Evolutionary conservation across 805 yeast species (phyloP).

Genomic region (Yueomyces sp.): DNA sequence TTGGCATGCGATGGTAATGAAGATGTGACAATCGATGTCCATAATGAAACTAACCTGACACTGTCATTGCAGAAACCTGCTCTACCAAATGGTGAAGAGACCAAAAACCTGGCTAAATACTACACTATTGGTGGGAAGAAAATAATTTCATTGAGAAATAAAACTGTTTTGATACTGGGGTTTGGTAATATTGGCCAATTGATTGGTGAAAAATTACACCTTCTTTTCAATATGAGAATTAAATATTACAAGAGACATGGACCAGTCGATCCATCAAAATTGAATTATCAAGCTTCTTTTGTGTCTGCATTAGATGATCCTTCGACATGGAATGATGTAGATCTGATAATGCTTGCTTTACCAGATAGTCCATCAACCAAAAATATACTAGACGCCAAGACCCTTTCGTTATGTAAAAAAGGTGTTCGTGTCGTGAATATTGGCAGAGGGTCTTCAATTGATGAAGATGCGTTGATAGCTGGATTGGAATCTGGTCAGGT

Average conservation of each 20-base stretch:
- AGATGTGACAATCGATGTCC: slow-evolving; percentile 16
- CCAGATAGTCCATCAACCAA: slow-evolving; percentile 51
- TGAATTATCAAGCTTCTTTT: slow-evolving; percentile 35
- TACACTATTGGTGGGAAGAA: slow-evolving; percentile 33
- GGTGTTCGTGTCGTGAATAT: slow-evolving; percentile 58
- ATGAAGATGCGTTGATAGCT: slow-evolving; percentile 49
- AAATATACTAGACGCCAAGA: slow-evolving; percentile 36
- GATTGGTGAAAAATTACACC: slow-evolving; percentile 41
- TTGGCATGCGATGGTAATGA: slow-evolving; percentile 6
- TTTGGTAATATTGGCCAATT: slow-evolving; percentile 64
- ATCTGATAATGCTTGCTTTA: slow-evolving; percentile 50
- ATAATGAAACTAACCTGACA: slow-evolving; percentile 9
- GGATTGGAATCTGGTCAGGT: slow-evolving; percentile 50
- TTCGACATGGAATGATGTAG: slow-evolving; percentile 29
- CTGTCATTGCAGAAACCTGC: slow-evolving; percentile 7
- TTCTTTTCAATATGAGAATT: slow-evolving; percentile 48
- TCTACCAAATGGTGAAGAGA: slow-evolving; percentile 1
- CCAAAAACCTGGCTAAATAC: slow-evolving; percentile 27
- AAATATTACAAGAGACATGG: slow-evolving; percentile 45
- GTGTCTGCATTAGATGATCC: slow-evolving; percentile 31
- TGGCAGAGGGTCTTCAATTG: slow-evolving; percentile 60
- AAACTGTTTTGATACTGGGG: slow-evolving; percentile 52
- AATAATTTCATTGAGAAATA: slow-evolving; percentile 41
- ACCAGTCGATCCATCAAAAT: slow-evolving; percentile 23
- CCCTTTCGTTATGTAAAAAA: slow-evolving; percentile 34